phyloP scores from a whole-genome alignment of 2,329 filamentous ascomycete species.

The Sporothrix schenckii region DNA sequence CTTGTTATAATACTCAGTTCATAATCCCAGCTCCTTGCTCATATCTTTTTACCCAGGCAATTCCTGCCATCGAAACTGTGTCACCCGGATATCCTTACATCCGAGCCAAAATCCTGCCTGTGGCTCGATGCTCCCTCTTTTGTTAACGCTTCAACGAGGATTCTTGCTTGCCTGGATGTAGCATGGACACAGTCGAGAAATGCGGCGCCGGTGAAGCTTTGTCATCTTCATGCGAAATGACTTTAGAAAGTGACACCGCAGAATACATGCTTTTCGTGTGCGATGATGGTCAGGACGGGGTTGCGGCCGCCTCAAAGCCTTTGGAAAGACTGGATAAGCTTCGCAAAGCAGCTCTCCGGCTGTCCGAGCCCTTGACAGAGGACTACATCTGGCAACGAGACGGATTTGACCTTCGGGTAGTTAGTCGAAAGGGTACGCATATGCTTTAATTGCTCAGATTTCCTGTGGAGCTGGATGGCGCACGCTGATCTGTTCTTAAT shows the following conservation, averaged over 20 bases:
- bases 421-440: slow-evolving; percentile 58
- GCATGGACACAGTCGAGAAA: slow-evolving; percentile 5
- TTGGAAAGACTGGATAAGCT: slow-evolving; percentile 70
- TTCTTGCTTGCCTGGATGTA: not conserved
- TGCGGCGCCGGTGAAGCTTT: not conserved
- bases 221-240: not conserved
- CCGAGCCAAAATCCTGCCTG: not conserved
- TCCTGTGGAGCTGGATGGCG: not conserved
- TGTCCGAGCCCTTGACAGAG: slow-evolving; percentile 67
- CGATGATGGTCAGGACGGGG: slow-evolving; percentile 55
- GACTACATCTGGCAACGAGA: slow-evolving; percentile 97
- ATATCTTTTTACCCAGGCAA: no score
- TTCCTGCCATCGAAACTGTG: not conserved
- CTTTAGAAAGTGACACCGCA: slow-evolving; percentile 77
- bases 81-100: not conserved
- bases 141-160: not conserved
- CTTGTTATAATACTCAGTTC: no score
- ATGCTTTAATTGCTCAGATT: not conserved
- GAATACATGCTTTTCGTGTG: slow-evolving; percentile 81
- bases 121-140: not conserved
- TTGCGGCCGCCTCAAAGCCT: slow-evolving; percentile 51
- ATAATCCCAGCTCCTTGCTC: no score
- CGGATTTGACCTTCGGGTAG: slow-evolving; percentile 69
- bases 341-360: slow-evolving; percentile 66
- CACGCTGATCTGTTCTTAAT: not conserved